phyloP scores from a whole-genome alignment of 2,329 filamentous ascomycete species.

The Fusarium lateritium region DNA sequence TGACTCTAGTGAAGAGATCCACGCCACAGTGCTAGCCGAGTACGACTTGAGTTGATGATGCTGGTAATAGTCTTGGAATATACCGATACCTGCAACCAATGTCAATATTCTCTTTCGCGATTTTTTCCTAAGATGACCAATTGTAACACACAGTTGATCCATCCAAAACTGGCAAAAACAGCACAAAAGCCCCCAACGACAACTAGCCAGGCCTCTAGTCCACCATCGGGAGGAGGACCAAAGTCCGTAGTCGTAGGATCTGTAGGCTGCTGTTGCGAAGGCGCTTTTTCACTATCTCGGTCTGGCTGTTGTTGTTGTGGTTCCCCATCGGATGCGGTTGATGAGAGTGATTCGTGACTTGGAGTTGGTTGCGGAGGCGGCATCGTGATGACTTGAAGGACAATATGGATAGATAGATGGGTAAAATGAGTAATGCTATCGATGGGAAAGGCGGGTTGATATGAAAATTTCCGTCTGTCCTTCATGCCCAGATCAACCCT shows the following conservation, averaged over 20 bases:
- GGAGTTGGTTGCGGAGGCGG: background rate
- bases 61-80: conserved; percentile 22
- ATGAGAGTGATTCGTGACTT: background rate
- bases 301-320: background rate
- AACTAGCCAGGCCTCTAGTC: conserved; percentile 10
- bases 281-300: background rate
- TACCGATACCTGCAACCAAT: conserved; percentile 1
- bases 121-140: background rate
- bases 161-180: conserved; percentile 19
- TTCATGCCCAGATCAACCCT: fast-evolving
- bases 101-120: background rate
- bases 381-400: background rate
- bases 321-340: conserved; percentile 1
- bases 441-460: fast-evolving
- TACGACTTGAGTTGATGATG: conserved; percentile 12
- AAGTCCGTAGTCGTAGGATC: background rate
- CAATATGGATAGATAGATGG: no score
- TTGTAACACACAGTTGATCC: conserved; percentile 10
- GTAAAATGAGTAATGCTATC: fast-evolving
- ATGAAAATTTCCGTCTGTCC: fast-evolving
- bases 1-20: conserved; percentile 22
- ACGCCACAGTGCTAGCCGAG: conserved; percentile 12
- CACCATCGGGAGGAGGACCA: conserved; percentile 13
- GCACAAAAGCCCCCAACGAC: conserved; percentile 14
- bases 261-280: background rate